Conservation (phyloP, 2,329 filamentous ascomycete genomes). For the Orbilia blumenaviensis region DNA sequence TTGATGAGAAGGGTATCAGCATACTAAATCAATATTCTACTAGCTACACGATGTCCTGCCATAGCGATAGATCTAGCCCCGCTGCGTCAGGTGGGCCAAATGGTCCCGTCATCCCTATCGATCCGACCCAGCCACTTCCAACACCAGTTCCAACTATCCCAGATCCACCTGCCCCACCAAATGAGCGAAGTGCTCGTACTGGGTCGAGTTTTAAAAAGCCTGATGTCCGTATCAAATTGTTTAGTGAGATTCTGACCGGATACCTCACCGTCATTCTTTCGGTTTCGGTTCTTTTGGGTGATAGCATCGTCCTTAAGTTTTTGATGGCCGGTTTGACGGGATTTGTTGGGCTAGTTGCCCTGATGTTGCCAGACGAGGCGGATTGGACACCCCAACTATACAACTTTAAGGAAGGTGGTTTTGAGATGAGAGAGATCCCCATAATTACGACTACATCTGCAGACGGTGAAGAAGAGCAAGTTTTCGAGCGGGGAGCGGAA, state of each 20-base stretch:
- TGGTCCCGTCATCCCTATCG: slow-evolving; percentile 36
- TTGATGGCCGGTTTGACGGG: slow-evolving; percentile 39
- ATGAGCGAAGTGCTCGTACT: neutral
- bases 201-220: neutral
- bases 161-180: neutral
- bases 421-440: slow-evolving; percentile 32
- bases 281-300: slow-evolving; percentile 27
- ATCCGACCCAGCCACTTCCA: slow-evolving; percentile 21
- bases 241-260: slow-evolving; percentile 38
- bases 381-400: slow-evolving; percentile 37
- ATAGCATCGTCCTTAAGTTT: slow-evolving; percentile 44
- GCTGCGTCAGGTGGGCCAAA: neutral
- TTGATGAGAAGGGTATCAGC: neutral
- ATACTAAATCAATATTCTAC: neutral
- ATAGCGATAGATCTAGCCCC: neutral
- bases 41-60: slow-evolving; percentile 22
- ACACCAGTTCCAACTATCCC: slow-evolving; percentile 8
- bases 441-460: neutral
- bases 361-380: slow-evolving; percentile 40
- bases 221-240: slow-evolving; percentile 43
- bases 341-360: slow-evolving; percentile 37
- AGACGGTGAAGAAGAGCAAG: neutral
- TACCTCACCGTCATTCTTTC: slow-evolving; percentile 29
- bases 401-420: slow-evolving; percentile 42
- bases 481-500: slow-evolving; percentile 8